phyloP scores from a whole-genome alignment of 1,284 basidiomycete species.

The Agaricales sp. region DNA sequence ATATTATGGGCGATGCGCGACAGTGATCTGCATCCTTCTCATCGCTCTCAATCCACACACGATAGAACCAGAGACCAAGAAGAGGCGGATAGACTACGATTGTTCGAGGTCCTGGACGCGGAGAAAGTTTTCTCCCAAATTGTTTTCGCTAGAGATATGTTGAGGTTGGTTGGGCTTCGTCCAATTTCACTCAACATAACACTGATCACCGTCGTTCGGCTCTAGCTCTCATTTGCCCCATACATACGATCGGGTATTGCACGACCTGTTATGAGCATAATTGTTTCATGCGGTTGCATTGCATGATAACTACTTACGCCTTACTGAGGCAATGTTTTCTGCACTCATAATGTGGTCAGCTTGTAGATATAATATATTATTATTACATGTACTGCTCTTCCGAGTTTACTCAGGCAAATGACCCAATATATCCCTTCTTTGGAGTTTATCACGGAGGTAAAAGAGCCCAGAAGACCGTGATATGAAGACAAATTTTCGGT shows the following conservation, averaged over 20 bases:
- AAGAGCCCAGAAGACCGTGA: too few relatives aligned
- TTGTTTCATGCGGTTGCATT: too few relatives aligned
- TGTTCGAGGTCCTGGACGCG: slow-evolving; percentile 67
- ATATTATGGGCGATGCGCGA: slow-evolving; percentile 72
- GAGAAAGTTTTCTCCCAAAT: slow-evolving; percentile 74
- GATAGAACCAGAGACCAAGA: slow-evolving; percentile 19
- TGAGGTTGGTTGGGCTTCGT: slow-evolving; percentile 39
- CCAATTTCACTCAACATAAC: not conserved
- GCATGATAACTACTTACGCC: too few relatives aligned
- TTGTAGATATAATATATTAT: too few relatives aligned
- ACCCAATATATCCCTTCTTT: too few relatives aligned
- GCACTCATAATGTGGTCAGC: too few relatives aligned
- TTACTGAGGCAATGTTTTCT: too few relatives aligned
- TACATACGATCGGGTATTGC: slow-evolving; percentile 53
- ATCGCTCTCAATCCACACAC: slow-evolving; percentile 21
- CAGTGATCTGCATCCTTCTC: slow-evolving; percentile 48
- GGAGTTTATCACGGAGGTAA: too few relatives aligned
- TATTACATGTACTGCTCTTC: too few relatives aligned
- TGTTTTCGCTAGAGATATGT: slow-evolving; percentile 72
- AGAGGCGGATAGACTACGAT: slow-evolving; percentile 32
- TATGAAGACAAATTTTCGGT: too few relatives aligned
- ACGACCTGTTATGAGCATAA: slow-evolving; percentile 48
- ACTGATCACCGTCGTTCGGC: not conserved
- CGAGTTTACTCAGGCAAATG: too few relatives aligned
- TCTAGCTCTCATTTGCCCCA: slow-evolving; percentile 54